phyloP scores from a whole-genome alignment of 805 yeast species.

The Sugiyamaella chiloensis region DNA sequence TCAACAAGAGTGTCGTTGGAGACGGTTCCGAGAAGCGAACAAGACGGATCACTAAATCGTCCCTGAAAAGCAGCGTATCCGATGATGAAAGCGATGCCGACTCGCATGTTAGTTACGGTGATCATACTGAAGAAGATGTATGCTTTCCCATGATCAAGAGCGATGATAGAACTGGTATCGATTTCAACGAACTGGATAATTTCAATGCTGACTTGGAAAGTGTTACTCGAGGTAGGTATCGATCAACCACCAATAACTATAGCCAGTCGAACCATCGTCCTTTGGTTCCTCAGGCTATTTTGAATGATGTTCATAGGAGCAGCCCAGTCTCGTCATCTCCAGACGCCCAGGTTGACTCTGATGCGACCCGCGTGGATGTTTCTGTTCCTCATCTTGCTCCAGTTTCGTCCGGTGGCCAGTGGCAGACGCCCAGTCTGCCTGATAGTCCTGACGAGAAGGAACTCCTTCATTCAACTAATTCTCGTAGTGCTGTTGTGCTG shows the following conservation, averaged over 20 bases:
- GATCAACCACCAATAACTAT: background rate
- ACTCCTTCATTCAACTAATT: background rate
- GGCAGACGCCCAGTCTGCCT: conserved; percentile 6
- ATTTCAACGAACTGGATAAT: conserved; percentile 86
- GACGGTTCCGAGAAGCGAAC: conserved; percentile 17
- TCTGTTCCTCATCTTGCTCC: background rate
- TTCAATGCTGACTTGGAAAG: conserved; percentile 45
- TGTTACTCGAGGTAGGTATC: background rate
- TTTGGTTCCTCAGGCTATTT: conserved; percentile 18
- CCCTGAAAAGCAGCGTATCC: conserved; percentile 45
- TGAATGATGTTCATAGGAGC: background rate
- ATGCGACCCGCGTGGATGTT: conserved; percentile 6
- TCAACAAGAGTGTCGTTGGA: conserved; percentile 8
- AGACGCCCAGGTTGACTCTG: conserved; percentile 2
- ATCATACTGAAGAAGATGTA: conserved; percentile 95
- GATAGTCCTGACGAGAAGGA: conserved; percentile 11
- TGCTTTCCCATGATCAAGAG: conserved; percentile 89
- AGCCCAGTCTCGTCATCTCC: conserved; percentile 7
- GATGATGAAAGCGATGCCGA: conserved; percentile 31
- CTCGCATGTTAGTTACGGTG: conserved; percentile 47
- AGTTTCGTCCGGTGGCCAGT: background rate
- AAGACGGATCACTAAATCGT: conserved; percentile 30
- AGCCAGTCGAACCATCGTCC: conserved; percentile 17
- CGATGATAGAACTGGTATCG: conserved; percentile 70
- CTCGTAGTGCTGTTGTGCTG: background rate